Evolutionary conservation across 495 filamentous ascomycete genomes (phyloP).

Genomic region (Saxophila tyrrhenica): DNA sequence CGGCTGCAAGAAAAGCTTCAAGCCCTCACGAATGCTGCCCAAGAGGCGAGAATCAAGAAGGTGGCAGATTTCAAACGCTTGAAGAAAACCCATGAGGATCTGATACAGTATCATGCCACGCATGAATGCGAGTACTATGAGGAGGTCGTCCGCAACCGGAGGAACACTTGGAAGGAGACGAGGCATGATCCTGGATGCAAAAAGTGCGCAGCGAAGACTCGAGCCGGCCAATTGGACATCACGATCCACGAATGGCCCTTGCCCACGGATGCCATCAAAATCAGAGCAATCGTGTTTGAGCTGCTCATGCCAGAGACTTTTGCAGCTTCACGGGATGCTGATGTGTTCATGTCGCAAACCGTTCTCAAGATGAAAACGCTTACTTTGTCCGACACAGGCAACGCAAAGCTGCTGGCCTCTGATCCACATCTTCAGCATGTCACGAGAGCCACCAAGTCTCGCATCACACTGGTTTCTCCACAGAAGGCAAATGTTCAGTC

Average conservation of each 20-base stretch:
- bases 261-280: conserved; percentile 26
- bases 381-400: not conserved
- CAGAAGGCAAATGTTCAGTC: conserved; percentile 35
- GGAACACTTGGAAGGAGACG: conserved; percentile 4
- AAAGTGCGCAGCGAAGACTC: conserved; percentile 22
- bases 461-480: conserved; percentile 29
- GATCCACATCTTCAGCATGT: conserved; percentile 3
- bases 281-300: conserved; percentile 48
- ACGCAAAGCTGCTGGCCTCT: not conserved
- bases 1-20: conserved; percentile 32
- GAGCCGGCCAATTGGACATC: conserved; percentile 36
- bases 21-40: conserved; percentile 34
- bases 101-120: conserved; percentile 21
- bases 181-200: conserved; percentile 23
- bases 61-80: conserved; percentile 32
- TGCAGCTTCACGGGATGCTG: conserved; percentile 43
- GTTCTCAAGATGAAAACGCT: not conserved
- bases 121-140: conserved; percentile 26
- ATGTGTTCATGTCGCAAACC: conserved; percentile 30
- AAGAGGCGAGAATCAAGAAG: conserved; percentile 30
- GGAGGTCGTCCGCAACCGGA: conserved; percentile 4
- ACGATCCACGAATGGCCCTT: conserved; percentile 52
- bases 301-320: conserved; percentile 37
- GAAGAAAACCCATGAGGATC: conserved; percentile 23
- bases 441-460: not conserved